Percentiles rank a stretch among this genome's conserved stretches.
Conservation (phyloP, 371 early-diverging fungal species). For the Apophysomyces elegans region DNA sequence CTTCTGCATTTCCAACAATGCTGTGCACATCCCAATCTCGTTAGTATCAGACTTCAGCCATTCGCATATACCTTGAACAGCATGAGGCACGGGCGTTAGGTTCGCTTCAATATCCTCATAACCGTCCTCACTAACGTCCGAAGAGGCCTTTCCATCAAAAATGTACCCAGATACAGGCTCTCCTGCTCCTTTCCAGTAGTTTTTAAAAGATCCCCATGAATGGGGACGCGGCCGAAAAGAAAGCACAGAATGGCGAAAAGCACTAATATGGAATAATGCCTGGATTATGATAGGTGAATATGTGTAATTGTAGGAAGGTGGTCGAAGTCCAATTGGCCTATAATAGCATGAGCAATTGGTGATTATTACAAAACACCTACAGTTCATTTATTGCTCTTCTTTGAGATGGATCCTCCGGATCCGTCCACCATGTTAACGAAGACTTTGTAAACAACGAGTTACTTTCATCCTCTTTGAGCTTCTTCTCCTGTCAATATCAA, state of each 20-base stretch:
- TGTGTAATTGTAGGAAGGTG: slow-evolving; percentile 41
- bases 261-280: slow-evolving; percentile 42
- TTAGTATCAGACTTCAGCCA: too few species aligned
- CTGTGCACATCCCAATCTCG: not conserved
- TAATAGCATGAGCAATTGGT: not conserved
- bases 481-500: not conserved
- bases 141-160: not conserved
- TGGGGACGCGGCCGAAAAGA: slow-evolving; percentile 36
- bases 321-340: slow-evolving; percentile 50
- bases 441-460: slow-evolving; percentile 9
- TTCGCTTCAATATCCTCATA: not conserved
- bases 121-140: not conserved
- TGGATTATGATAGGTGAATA: slow-evolving; percentile 43
- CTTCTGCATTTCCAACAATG: slow-evolving; percentile 40
- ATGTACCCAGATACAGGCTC: slow-evolving; percentile 32
- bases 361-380: slow-evolving; percentile 18
- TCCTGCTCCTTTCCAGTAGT: slow-evolving; percentile 51
- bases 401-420: slow-evolving; percentile 43
- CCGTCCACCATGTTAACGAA: slow-evolving; percentile 50
- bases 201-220: slow-evolving; percentile 33
- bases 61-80: not conserved
- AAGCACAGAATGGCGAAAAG: slow-evolving; percentile 37
- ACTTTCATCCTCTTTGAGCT: not conserved
- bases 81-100: not conserved
- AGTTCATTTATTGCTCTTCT: slow-evolving; percentile 25